Base-by-base conservation (phyloP, 2,329 filamentous ascomycete species). In the Elsinoe ampelina region DNA sequence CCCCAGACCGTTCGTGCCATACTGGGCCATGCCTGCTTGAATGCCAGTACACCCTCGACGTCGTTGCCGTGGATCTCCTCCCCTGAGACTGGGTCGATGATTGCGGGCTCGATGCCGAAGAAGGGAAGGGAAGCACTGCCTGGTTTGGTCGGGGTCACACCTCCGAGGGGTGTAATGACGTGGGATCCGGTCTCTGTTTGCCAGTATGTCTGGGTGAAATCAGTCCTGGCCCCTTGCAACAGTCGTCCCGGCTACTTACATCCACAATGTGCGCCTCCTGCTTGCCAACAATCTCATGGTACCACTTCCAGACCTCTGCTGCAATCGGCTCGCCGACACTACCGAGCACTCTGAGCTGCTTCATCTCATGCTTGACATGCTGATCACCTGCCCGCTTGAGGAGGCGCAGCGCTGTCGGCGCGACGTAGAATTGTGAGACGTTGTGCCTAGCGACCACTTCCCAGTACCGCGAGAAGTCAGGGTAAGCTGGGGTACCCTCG, bases 241-340 rank as follows among this genome's bases (percentile, higher is more conserved):
- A 26, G 12, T 19, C n/a, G 12, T 22, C 12, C 45, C n/a, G 11
- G 17, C 17, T 19, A 82, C 89, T 81, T 77, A 95, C 90, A 71
- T 98, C 93, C 57, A 96, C 85, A 71, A 98, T 80, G 68, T 98
- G 93, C 50, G 89, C 86, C 72, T 95, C 85, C 73, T 92, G 86
- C 79, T 90, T 95, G 68, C 93, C 93, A 55, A 98, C 90, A 64
- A 87, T 81, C 73, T 97, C 90, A 71, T 90, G 92, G 76, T 97
- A 98, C 93, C 93, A 98, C 76, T 97, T 97, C 93, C 93, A 98
- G 59, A 98, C 87, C 73, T 98, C 93, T 19, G 92, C 89, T 15
- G 93, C 92, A 66, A 98, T 98, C 38, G 93, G 93, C 77, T 98
- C 93, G 64, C 93, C 93, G 58, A 98, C 93, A 15, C 92, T 95